Evolutionary conservation across 345 rosid genomes (phyloP), one percentile per base, ranked within the genome.

Genomic region (Crucihimalaya himalaica): DNA sequence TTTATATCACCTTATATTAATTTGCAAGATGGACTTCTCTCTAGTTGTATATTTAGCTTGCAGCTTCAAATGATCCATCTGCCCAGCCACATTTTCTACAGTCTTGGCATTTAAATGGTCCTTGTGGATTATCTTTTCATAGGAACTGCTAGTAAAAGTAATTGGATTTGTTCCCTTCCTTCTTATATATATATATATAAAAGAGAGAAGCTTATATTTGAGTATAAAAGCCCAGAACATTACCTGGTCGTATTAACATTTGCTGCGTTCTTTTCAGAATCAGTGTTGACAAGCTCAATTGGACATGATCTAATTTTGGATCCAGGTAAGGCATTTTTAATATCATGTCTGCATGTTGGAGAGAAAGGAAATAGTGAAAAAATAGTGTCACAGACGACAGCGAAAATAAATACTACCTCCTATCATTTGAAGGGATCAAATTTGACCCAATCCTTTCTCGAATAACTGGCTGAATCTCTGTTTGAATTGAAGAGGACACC

Each of bases 1-100:
- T 77, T 13, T 16, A 63, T 55, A 80, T 78, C 60, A 87, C 90
- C 82, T 73, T 48, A 58, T 68, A 25, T 75, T 64, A 40, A 80
- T 80, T 54, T 63, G 78, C 59, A 73, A 63, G 69, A 70, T 39
- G 76, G 86, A 57, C 60, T 74, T 79, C 74, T 54, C 86, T 63
- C 78, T 77, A 29, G 68, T 64, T 13, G 73, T 67, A 68, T 62
- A 78, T 56, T 79, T 80, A 58, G 83, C 81, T 64, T 82, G 80
- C 67, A 58, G 48, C 60, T 68, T 83, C 63, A 75, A 61, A 67
- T 60, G 66, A 71, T 74, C 80, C 71, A 60, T 52, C 16, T 60
- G 62, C 68, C 78, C 83, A 72, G 71, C 37, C 56, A 29, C 75
- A 73, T 67, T 73, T 60, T 74, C 82, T 21, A 21, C 59, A 35